Conservation (phyloP, 768 basidiomycete species). For the Tricholoma flavovirens region DNA sequence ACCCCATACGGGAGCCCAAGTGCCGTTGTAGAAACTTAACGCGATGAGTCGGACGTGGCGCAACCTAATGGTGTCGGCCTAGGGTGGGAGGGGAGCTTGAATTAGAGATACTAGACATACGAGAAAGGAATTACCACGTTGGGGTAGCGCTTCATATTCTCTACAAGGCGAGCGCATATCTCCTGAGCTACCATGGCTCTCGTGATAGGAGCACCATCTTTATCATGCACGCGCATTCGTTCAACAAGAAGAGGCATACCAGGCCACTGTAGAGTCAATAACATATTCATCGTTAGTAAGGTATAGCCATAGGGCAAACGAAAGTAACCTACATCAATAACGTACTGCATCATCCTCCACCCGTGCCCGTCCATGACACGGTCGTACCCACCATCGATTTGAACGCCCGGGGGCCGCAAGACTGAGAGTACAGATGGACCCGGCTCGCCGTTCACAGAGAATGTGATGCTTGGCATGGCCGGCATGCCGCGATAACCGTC, state of each 20-base stretch:
- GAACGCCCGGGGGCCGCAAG: constrained; percentile 3
- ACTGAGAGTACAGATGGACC: constrained; percentile 19
- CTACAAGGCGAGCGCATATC: neutral
- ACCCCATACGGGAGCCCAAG: constrained; percentile 1
- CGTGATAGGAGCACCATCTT: neutral
- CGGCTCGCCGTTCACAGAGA: constrained; percentile 17
- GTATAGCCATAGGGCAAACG: neutral
- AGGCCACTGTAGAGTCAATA: neutral
- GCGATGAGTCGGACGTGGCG: neutral
- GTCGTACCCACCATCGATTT: constrained; percentile 15
- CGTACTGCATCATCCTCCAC: constrained; percentile 17
- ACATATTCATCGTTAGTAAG: neutral
- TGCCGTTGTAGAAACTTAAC: neutral
- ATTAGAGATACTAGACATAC: neutral
- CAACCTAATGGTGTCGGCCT: neutral
- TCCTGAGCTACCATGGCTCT: neutral
- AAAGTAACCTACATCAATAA: constrained; percentile 15
- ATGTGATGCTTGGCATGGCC: constrained; percentile 12
- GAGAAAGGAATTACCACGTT: neutral
- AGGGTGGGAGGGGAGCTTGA: neutral
- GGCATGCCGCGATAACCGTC: constrained; percentile 10
- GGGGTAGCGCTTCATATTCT: neutral
- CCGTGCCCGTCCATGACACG: constrained; percentile 11
- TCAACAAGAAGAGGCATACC: neutral
- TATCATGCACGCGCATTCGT: neutral